phyloP scores from a whole-genome alignment of 371 early-diverging fungal species.

The Chytridium lagenaria region DNA sequence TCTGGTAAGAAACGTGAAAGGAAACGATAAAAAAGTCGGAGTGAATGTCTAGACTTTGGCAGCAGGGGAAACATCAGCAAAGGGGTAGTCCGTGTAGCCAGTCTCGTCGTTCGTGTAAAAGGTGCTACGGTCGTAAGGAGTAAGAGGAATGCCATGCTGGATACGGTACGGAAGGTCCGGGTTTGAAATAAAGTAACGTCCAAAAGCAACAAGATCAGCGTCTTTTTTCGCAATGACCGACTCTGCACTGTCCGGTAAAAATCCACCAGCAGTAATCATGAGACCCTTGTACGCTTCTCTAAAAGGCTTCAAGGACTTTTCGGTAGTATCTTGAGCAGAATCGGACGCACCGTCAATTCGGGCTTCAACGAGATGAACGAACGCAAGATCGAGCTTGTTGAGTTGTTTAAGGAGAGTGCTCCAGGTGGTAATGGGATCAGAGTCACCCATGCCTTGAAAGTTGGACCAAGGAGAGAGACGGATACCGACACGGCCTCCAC shows the following conservation, averaged over 20 bases:
- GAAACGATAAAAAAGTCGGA: too few species aligned
- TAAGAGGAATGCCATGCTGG: constrained; percentile 33
- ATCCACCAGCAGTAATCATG: constrained; percentile 45
- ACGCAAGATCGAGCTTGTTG: constrained; percentile 11
- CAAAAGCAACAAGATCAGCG: constrained; percentile 49
- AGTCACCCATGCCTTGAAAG: constrained; percentile 18
- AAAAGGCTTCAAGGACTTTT: background rate
- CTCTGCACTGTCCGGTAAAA: constrained; percentile 38
- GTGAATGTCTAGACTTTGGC: constrained; percentile 6
- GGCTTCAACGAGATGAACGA: constrained; percentile 8
- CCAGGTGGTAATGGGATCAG: constrained; percentile 13
- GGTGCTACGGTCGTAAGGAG: constrained; percentile 30
- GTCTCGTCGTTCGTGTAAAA: constrained; percentile 41
- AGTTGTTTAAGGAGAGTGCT: background rate
- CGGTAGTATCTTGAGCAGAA: background rate
- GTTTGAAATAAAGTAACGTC: constrained; percentile 52
- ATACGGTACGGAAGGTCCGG: constrained; percentile 51
- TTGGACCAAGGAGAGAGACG: constrained; percentile 37
- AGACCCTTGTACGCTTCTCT: constrained; percentile 15
- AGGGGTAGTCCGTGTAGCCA: constrained; percentile 37
- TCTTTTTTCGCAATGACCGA: constrained; percentile 33
- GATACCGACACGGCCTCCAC: constrained; percentile 44
- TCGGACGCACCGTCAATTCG: constrained; percentile 8
- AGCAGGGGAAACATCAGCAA: background rate
- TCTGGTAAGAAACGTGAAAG: too few species aligned